Percentiles rank a stretch among this genome's conserved stretches.
These are phyloP conservation scores for Claviceps capensis DNA, from an alignment of 2,329 filamentous ascomycete genomes.

Conservation along the genomic window DNA sequence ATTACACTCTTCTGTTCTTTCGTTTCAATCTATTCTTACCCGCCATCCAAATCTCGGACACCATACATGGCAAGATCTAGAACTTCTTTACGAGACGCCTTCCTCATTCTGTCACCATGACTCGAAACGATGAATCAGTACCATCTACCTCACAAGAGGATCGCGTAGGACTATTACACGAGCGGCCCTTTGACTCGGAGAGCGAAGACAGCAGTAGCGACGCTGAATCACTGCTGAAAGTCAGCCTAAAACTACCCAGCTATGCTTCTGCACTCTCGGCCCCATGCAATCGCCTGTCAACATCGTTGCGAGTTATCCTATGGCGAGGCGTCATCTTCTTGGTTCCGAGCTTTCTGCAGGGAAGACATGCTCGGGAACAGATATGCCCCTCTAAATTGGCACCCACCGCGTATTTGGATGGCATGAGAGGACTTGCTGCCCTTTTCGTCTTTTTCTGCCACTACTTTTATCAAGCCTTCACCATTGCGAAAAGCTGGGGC, in stretches of 20 bases:
- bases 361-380: conserved; percentile 26
- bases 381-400: conserved; percentile 27
- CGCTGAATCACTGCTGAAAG: conserved; percentile 20
- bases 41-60: neutral
- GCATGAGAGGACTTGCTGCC: conserved; percentile 42
- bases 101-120: conserved; percentile 24
- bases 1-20: neutral
- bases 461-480: conserved; percentile 38
- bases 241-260: conserved; percentile 9
- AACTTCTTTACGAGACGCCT: neutral
- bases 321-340: conserved; percentile 30
- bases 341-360: conserved; percentile 39
- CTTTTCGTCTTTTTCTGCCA: conserved; percentile 44
- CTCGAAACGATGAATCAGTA: conserved; percentile 21
- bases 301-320: conserved; percentile 24
- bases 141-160: conserved; percentile 27
- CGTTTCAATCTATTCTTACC: neutral
- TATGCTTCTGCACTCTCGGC: conserved; percentile 14
- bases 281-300: conserved; percentile 16
- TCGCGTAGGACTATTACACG: conserved; percentile 30
- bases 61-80: neutral
- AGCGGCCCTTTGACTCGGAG: conserved; percentile 30
- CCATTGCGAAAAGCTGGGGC: conserved; percentile 37
- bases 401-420: conserved; percentile 44
- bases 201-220: conserved; percentile 27